Percentiles rank a stretch among this genome's conserved stretches.
Conservation (phyloP, 495 filamentous ascomycete species). For the Penicillium manginii region DNA sequence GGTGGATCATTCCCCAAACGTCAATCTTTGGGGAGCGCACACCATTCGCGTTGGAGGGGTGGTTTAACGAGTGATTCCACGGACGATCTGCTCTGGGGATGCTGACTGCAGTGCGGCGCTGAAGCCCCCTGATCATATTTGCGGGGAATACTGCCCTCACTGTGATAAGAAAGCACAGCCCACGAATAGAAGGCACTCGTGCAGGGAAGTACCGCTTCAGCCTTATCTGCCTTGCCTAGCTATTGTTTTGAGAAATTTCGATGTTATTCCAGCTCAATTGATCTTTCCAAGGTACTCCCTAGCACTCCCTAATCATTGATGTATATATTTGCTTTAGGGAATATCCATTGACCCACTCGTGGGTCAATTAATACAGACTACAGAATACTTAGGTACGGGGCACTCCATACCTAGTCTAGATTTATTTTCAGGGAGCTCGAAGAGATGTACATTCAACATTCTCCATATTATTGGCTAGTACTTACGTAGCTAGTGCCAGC, state of each 20-base stretch:
- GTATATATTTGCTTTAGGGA: too few species aligned
- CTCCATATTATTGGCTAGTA: background rate
- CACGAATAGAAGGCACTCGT: conserved; percentile 4
- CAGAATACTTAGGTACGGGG: too few species aligned
- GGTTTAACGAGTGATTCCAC: conserved; percentile 1
- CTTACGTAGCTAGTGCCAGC: background rate
- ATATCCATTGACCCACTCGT: background rate
- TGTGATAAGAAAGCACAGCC: conserved; percentile 5
- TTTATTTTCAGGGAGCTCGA: background rate
- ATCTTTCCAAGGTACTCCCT: background rate
- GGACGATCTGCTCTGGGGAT: conserved; percentile 9
- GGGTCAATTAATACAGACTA: too few species aligned
- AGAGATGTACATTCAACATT: background rate
- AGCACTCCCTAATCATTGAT: too few species aligned
- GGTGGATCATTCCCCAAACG: conserved; percentile 1
- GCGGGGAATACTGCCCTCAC: conserved; percentile 8
- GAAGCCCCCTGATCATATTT: conserved; percentile 13
- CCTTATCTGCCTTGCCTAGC: conserved; percentile 13
- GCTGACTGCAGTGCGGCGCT: conserved; percentile 18
- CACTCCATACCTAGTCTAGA: too few species aligned
- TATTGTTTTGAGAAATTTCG: background rate
- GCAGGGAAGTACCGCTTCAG: background rate
- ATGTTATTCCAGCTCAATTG: background rate
- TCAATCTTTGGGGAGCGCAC: conserved; percentile 1
- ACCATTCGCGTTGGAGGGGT: background rate